Percentiles rank a stretch among this genome's conserved stretches.
Evolutionary conservation across 23 red algal genomes (phyloP).

Genomic region (Gracilaria gracilis): DNA sequence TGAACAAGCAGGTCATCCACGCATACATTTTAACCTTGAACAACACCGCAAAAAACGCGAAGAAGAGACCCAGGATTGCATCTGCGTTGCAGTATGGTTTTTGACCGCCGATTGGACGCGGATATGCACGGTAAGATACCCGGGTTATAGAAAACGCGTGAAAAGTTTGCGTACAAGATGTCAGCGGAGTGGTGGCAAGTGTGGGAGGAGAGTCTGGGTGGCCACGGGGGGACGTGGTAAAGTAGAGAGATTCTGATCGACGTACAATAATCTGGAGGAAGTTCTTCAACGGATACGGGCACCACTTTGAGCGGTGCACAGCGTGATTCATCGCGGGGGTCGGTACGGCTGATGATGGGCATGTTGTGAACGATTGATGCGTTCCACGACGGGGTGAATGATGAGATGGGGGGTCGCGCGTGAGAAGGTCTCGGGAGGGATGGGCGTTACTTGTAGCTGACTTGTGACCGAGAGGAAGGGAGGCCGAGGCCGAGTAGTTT

Average conservation of each 20-base stretch:
- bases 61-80: constrained; percentile 35
- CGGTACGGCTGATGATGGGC: constrained; percentile 26
- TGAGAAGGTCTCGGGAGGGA: constrained; percentile 5
- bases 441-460: constrained; percentile 7
- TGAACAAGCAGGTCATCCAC: constrained; percentile 49
- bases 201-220: not conserved
- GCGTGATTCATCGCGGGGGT: constrained; percentile 44
- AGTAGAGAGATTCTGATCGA: constrained; percentile 3
- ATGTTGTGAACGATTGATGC: constrained; percentile 18
- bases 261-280: constrained; percentile 70
- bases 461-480: not conserved
- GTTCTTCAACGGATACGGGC: constrained; percentile 36
- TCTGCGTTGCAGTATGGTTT: constrained; percentile 46
- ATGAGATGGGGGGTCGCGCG: not conserved
- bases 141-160: constrained; percentile 2
- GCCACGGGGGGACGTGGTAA: not conserved
- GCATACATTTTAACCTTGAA: constrained; percentile 48
- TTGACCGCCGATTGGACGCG: not conserved
- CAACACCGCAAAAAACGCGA: constrained; percentile 47
- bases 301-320: constrained; percentile 29
- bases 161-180: constrained; percentile 4
- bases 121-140: not conserved
- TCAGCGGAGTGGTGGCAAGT: not conserved
- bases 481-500: not conserved
- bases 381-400: not conserved